Base-by-base conservation (phyloP, 2,329 filamentous ascomycete species). In the Chaetomium globosum region DNA sequence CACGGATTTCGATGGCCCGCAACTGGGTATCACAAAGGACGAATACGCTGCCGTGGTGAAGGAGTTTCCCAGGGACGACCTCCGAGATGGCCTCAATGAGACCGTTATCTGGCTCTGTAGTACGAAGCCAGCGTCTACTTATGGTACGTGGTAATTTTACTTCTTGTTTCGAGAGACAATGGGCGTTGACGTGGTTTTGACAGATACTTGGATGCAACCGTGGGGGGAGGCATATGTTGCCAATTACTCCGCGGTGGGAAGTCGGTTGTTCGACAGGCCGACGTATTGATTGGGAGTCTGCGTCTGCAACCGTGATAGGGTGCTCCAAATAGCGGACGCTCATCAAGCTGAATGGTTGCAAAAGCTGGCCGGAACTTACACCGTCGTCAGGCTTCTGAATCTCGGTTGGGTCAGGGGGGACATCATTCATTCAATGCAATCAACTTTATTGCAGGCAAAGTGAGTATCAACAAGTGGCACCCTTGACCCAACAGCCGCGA, bases 51-150 rank as follows among this genome's bases (percentile, higher is more conserved):
- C 67, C 12, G 73, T 80, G 10, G 65, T 71, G 12, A 66, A 63
- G n/a, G 75, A 72, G 64, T 78, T 76, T 59, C 79, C 80, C 12
- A 72, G 74, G 19, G 63, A 72, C 4, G 72, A 73, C 31, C 73
- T 81, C 54, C 73, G 72, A 60, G 71, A 73, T 1, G 73, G 71
- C 1, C 53, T 80, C 31, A 79, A 76, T 57, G 71, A 76, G 28
- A 75, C 77, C 16, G 73, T 80, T 67, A 73, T 77, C 59, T 75
- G 76, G 68, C 73, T 81, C 16, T 81, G 79, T 65, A 68, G 62
- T 67, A 74, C 70, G 7, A 82, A 82, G 72, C 78, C 80, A 1
- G 68, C 71, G 28, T 77, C 77, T 1, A 81, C 74, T 2, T 73
- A 72, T 59, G 72, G 74, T 75, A 48, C 71, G 71, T 71, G 4